These are phyloP conservation scores for Rhododendron vialii DNA, from an alignment of 148 eudicot genomes.

Conservation along the genomic window DNA sequence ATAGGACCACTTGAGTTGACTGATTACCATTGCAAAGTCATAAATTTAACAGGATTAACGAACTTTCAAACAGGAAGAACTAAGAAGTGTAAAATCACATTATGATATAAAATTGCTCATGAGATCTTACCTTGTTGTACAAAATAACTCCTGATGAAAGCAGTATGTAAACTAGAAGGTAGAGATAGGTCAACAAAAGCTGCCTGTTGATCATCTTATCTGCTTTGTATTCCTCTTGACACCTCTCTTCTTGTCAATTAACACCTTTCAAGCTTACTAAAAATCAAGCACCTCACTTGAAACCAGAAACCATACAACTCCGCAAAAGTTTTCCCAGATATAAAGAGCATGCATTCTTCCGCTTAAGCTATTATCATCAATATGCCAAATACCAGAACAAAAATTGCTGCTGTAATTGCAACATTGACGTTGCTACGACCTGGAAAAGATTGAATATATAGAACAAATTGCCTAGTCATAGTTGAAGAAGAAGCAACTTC, in stretches of 20 bases:
- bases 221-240: not conserved
- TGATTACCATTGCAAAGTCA: not conserved
- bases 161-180: conserved; percentile 67
- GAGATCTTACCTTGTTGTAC: conserved; percentile 67
- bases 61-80: not conserved
- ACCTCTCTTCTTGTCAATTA: not conserved
- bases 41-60: not conserved
- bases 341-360: not conserved
- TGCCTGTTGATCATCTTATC: conserved; percentile 13
- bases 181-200: conserved; percentile 41
- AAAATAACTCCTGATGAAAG: conserved; percentile 87
- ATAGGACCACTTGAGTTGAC: not conserved
- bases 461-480: not conserved
- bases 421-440: not conserved
- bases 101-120: not conserved
- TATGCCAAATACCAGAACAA: not conserved
- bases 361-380: not conserved
- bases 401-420: not conserved
- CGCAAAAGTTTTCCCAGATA: not conserved
- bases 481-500: not conserved
- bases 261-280: conserved; percentile 9
- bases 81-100: not conserved
- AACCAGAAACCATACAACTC: not conserved
- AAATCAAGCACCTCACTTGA: not conserved
- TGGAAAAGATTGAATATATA: not conserved